Conservation (phyloP, 192 early-diverging fungal genomes). For the Backusella tarrabulga region DNA sequence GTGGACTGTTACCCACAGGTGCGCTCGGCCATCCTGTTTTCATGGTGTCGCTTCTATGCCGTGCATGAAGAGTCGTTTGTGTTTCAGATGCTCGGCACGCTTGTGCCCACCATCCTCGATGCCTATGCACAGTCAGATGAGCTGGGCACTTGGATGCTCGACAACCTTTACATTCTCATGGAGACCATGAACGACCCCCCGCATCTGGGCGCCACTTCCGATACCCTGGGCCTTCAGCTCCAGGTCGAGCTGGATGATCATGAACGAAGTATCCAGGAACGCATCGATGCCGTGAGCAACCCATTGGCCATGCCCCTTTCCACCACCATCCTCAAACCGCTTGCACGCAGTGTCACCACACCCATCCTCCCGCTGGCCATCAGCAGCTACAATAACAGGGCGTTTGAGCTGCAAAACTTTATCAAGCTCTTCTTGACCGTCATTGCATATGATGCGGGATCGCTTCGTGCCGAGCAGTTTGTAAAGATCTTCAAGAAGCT, state of each 20-base stretch:
- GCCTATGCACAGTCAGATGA: conserved; percentile 34
- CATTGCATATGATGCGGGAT: conserved; percentile 56
- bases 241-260: conserved; percentile 40
- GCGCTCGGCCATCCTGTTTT: conserved; percentile 44
- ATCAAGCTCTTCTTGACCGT: conserved; percentile 58
- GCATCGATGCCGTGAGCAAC: conserved; percentile 27
- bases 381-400: conserved; percentile 27
- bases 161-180: conserved; percentile 43
- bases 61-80: conserved; percentile 59
- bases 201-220: conserved; percentile 25
- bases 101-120: conserved; percentile 48
- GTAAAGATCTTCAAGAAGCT: conserved; percentile 43
- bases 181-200: conserved; percentile 43
- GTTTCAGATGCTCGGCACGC: conserved; percentile 51
- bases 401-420: conserved; percentile 46
- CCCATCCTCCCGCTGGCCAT: conserved; percentile 15
- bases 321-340: conserved; percentile 30
- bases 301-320: conserved; percentile 28
- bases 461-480: conserved; percentile 57
- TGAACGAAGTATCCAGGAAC: conserved; percentile 28
- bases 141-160: conserved; percentile 41
- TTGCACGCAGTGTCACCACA: conserved; percentile 19
- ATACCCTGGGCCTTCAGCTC: conserved; percentile 34
- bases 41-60: conserved; percentile 50
- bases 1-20: conserved; percentile 33